Conservation (phyloP, 192 early-diverging fungal genomes). For the Gigaspora rosea region DNA sequence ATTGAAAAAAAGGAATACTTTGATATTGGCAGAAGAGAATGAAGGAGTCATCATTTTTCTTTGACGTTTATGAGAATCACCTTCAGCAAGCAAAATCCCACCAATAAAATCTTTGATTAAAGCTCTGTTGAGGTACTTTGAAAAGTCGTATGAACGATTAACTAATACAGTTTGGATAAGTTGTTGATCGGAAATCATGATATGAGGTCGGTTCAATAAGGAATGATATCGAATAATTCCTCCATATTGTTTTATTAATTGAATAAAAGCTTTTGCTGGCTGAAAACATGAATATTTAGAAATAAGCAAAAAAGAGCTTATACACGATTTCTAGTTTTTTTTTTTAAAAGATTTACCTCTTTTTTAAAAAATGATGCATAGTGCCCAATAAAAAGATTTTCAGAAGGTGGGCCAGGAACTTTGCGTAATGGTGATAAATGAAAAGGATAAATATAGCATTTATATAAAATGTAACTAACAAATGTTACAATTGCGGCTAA, state of each 20-base stretch:
- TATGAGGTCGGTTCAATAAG: no score
- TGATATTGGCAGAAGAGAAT: slow-evolving; percentile 47
- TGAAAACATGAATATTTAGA: no score
- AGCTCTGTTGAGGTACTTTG: slow-evolving; percentile 33
- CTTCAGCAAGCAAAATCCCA: slow-evolving; percentile 56
- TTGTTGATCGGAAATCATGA: slow-evolving; percentile 47
- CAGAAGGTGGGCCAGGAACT: slow-evolving; percentile 14
- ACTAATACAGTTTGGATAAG: slow-evolving; percentile 48
- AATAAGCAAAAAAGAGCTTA: no score
- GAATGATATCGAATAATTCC: no score
- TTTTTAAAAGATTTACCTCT: no score
- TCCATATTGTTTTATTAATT: no score
- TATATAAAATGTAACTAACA: no score
- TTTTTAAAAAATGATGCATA: background rate
- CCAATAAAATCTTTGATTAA: slow-evolving; percentile 45
- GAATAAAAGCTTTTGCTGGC: no score
- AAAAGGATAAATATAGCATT: no score
- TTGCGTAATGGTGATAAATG: slow-evolving; percentile 17
- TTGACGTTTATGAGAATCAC: slow-evolving; percentile 50
- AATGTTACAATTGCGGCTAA: no score
- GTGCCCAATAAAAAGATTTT: background rate
- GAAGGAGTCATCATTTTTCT: slow-evolving; percentile 35
- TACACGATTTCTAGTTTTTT: no score
- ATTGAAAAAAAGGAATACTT: background rate
- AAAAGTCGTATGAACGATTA: slow-evolving; percentile 48